A percentile compares a stretch with the other conserved stretches of the same genome.
These are phyloP conservation scores for Panaeolus papilionaceus DNA, from an alignment of 768 basidiomycete genomes.

Conservation along the genomic window DNA sequence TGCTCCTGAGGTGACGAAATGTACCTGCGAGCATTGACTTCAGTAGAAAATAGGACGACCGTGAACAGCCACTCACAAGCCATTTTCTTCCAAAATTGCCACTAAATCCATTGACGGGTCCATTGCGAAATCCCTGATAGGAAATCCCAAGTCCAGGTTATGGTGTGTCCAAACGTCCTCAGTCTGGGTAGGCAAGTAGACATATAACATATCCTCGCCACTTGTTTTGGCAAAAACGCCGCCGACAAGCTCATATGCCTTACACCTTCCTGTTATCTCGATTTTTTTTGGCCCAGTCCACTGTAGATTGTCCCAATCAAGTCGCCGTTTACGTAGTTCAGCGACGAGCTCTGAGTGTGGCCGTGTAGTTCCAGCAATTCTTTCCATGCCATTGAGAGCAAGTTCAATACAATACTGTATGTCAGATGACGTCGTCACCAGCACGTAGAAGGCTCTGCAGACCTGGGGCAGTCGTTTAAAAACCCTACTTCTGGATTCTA, in stretches of 20 bases:
- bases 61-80: background rate
- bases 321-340: constrained; percentile 26
- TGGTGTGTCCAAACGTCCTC: constrained; percentile 23
- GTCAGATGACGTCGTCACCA: constrained; percentile 32
- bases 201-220: constrained; percentile 25
- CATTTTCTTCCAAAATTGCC: constrained; percentile 41
- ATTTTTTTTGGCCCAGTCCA: constrained; percentile 24
- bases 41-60: background rate
- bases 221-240: constrained; percentile 59
- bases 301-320: constrained; percentile 31
- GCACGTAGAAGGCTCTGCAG: constrained; percentile 34
- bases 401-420: constrained; percentile 47
- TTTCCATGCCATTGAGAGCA: constrained; percentile 42
- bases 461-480: constrained; percentile 29
- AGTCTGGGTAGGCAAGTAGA: constrained; percentile 33
- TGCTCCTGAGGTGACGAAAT: background rate
- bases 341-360: constrained; percentile 29
- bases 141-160: constrained; percentile 44
- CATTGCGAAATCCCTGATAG: constrained; percentile 62
- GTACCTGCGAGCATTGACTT: background rate
- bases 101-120: constrained; percentile 69
- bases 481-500: background rate
- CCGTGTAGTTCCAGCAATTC: constrained; percentile 20
- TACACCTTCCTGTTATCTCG: constrained; percentile 27
- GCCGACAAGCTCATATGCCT: constrained; percentile 65